Evolutionary conservation across 1,139 yeast species (phyloP).

Genomic region (Blastobotrys ciferrii): DNA sequence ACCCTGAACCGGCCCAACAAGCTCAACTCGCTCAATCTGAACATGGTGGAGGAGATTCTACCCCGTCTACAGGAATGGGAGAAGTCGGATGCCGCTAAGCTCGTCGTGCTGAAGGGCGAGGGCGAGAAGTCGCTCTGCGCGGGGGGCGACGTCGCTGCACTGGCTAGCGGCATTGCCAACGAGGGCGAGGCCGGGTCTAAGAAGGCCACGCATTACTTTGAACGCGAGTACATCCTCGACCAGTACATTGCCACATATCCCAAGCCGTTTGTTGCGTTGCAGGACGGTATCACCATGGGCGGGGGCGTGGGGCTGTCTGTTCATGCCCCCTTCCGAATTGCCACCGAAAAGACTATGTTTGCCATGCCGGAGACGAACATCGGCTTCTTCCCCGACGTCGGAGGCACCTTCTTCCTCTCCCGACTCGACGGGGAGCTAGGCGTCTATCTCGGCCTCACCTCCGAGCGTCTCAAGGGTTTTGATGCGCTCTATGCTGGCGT

Average conservation of each 20-base stretch:
- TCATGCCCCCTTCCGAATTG: constrained; percentile 92
- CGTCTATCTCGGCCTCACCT: constrained; percentile 82
- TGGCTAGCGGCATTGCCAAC: constrained; percentile 50
- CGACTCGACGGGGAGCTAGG: constrained; percentile 81
- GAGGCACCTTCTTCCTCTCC: constrained; percentile 86
- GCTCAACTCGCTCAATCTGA: constrained; percentile 77
- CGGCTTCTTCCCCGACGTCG: constrained; percentile 97
- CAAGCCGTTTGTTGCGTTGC: constrained; percentile 79
- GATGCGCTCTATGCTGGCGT: constrained; percentile 81
- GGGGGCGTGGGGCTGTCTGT: constrained; percentile 94
- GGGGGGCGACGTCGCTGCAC: constrained; percentile 91
- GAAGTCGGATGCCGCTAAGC: constrained; percentile 60
- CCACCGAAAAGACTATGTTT: constrained; percentile 83
- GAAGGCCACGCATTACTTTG: constrained; percentile 63
- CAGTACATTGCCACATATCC: constrained; percentile 74
- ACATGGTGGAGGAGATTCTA: constrained; percentile 72
- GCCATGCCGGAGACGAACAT: constrained; percentile 99
- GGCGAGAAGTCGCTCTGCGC: constrained; percentile 53
- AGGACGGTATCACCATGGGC: constrained; percentile 97
- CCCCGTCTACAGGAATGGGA: constrained; percentile 78
- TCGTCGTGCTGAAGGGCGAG: constrained; percentile 68
- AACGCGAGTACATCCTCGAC: constrained; percentile 77
- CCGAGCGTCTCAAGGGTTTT: constrained; percentile 69
- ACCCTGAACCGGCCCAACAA: constrained; percentile 78
- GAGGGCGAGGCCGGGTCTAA: constrained; percentile 39